Conservation (phyloP, 169 alveolate genomes). For the Plasmodium inui region DNA sequence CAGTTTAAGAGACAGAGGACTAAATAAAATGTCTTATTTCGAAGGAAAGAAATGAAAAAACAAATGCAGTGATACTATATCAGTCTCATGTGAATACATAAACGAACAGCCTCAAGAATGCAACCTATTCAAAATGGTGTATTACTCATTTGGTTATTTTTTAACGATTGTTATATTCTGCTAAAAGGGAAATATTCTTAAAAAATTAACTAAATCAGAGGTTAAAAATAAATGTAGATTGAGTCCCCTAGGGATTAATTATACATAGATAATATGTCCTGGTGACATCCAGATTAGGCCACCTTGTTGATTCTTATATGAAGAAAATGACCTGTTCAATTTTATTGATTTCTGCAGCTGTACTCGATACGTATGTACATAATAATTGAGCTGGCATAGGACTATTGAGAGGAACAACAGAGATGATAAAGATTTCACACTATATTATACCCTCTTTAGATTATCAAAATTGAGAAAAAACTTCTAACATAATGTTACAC, state of each 20-base stretch:
- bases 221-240: neutral
- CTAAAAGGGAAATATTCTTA: neutral
- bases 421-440: neutral
- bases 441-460: neutral
- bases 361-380: neutral
- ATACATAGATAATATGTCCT: neutral
- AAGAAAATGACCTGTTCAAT: neutral
- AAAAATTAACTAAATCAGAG: no score
- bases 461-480: neutral
- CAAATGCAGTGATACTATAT: neutral
- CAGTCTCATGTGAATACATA: neutral
- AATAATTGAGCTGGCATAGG: neutral
- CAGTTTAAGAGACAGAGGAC: neutral
- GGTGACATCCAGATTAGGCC: neutral
- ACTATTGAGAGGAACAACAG: neutral
- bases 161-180: neutral
- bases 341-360: neutral
- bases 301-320: neutral
- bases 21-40: no score
- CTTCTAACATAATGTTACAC: neutral
- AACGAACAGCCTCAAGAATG: neutral
- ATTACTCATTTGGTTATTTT: neutral
- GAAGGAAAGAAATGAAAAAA: neutral
- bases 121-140: neutral
- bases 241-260: neutral